Percentiles rank a stretch among this genome's conserved stretches.
Evolutionary conservation across 805 yeast species (phyloP).

Genomic region (Candida vaughaniae): DNA sequence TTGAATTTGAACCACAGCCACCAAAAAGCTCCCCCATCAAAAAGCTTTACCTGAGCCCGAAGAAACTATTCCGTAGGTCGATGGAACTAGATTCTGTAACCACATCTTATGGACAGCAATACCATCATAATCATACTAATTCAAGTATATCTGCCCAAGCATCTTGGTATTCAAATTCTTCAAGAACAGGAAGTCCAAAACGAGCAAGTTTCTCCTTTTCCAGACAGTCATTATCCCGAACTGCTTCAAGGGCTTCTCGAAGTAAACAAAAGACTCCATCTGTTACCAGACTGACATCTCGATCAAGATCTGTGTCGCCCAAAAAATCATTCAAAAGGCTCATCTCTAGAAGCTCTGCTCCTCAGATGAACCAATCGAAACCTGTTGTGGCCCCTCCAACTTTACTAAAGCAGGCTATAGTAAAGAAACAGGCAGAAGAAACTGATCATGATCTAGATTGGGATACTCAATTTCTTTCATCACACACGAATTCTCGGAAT

Average conservation of each 20-base stretch:
- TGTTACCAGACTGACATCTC: background rate
- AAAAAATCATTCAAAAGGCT: constrained; percentile 13
- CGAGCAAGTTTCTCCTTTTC: background rate
- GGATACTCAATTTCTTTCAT: constrained; percentile 22
- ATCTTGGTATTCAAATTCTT: constrained; percentile 22
- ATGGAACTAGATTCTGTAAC: constrained; percentile 9
- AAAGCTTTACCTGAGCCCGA: constrained; percentile 28
- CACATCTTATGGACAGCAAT: background rate
- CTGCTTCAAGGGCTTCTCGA: background rate
- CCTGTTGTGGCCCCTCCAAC: constrained; percentile 13
- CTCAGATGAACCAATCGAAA: background rate
- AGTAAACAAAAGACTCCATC: background rate
- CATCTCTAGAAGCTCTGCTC: constrained; percentile 5
- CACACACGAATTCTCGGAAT: constrained; percentile 36
- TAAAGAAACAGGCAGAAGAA: constrained; percentile 8
- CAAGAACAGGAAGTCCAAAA: constrained; percentile 12
- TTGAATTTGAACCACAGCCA: background rate
- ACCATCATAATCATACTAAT: constrained; percentile 24
- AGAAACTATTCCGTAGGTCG: constrained; percentile 20
- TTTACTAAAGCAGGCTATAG: constrained; percentile 18
- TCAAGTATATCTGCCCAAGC: constrained; percentile 26
- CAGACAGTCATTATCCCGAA: background rate
- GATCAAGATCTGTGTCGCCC: constrained; percentile 11
- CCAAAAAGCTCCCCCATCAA: constrained; percentile 30
- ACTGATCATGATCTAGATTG: constrained; percentile 1